Percentiles rank a stretch among this genome's conserved stretches.
phyloP scores from a whole-genome alignment of 2,329 filamentous ascomycete genomes.

The Shiraia bambusicola region DNA sequence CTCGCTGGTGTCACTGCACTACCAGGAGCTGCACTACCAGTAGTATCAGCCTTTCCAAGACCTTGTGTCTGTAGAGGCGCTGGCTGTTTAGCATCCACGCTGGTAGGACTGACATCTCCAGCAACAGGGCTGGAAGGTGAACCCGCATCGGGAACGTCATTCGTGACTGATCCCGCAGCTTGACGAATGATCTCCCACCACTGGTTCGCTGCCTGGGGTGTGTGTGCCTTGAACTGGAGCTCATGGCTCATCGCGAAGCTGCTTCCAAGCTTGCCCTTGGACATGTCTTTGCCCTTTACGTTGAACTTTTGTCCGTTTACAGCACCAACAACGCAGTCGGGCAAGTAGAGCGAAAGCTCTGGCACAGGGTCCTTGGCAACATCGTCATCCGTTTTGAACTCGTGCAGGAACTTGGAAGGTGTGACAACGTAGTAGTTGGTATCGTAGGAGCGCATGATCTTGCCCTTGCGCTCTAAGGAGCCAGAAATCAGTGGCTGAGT shows the following conservation, averaged over 20 bases:
- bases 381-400: conserved; percentile 91
- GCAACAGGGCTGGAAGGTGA: conserved; percentile 41
- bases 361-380: conserved; percentile 72
- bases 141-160: conserved; percentile 42
- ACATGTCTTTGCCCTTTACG: conserved; percentile 91
- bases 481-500: conserved; percentile 86
- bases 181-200: conserved; percentile 76
- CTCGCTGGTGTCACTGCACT: conserved; percentile 13
- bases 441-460: conserved; percentile 79
- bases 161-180: conserved; percentile 56
- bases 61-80: conserved; percentile 40
- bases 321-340: conserved; percentile 78
- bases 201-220: conserved; percentile 73
- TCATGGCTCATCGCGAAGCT: conserved; percentile 80
- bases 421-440: conserved; percentile 89
- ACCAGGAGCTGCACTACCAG: conserved; percentile 16
- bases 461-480: conserved; percentile 84
- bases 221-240: conserved; percentile 84
- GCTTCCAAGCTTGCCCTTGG: conserved; percentile 72
- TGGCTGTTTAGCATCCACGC: conserved; percentile 17
- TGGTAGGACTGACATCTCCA: conserved; percentile 20
- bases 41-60: conserved; percentile 23
- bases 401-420: conserved; percentile 84
- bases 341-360: conserved; percentile 87
- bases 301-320: conserved; percentile 81